Evolutionary conservation across 1,284 basidiomycete genomes (phyloP).

Genomic region (Mycosarcoma maydis): DNA sequence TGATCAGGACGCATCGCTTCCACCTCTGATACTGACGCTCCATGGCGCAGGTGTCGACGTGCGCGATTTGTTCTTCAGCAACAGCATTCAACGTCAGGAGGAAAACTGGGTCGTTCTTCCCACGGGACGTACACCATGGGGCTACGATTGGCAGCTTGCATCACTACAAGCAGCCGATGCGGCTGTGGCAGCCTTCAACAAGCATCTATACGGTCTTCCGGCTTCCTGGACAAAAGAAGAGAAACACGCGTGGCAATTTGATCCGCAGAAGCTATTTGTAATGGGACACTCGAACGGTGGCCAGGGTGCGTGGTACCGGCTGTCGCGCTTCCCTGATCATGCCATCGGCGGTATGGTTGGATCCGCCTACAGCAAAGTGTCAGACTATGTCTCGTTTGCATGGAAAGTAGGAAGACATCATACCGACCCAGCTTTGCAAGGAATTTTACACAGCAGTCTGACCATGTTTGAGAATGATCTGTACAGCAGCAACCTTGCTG

Average conservation of each 20-base stretch:
- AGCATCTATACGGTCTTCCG: constrained; percentile 29
- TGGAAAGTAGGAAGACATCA: constrained; percentile 75
- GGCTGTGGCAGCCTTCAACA: constrained; percentile 71
- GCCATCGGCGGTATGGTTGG: constrained; percentile 70
- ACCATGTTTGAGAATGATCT: constrained; percentile 87
- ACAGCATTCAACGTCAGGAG: constrained; percentile 73
- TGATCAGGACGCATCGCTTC: not conserved
- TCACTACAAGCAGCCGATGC: constrained; percentile 75
- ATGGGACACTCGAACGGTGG: constrained; percentile 93
- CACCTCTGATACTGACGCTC: constrained; percentile 76
- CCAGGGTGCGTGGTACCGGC: constrained; percentile 84
- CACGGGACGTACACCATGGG: constrained; percentile 73
- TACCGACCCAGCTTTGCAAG: constrained; percentile 77
- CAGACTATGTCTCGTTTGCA: constrained; percentile 80
- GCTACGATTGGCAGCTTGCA: constrained; percentile 84
- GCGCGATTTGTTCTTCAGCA: constrained; percentile 62
- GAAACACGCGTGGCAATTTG: constrained; percentile 19
- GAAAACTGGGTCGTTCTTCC: constrained; percentile 78
- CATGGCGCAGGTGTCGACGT: constrained; percentile 82
- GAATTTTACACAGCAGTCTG: constrained; percentile 77
- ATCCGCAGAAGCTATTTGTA: constrained; percentile 71
- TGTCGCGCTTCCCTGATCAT: constrained; percentile 79
- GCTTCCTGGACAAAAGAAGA: constrained; percentile 13
- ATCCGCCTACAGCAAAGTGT: constrained; percentile 69
- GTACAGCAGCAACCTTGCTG: constrained; percentile 79